These are phyloP conservation scores for Eustoma russellianum DNA, from an alignment of 257 asterid species.

Conservation along the genomic window DNA sequence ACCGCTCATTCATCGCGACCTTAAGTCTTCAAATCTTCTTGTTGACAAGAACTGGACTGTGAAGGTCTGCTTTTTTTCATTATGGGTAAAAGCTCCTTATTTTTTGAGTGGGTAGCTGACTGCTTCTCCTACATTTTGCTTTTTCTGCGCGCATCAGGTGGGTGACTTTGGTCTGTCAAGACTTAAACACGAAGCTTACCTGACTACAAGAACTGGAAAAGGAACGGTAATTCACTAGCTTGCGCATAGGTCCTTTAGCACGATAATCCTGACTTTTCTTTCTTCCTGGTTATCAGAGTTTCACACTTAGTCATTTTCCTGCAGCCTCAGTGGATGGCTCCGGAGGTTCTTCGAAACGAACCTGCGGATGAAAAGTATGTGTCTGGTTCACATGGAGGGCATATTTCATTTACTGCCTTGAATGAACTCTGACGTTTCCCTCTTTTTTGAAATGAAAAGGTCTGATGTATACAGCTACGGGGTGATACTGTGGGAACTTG, in stretches of 20 bases:
- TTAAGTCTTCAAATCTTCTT: slow-evolving; percentile 93
- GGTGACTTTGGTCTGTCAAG: slow-evolving; percentile 96
- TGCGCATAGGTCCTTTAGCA: slow-evolving; percentile 7
- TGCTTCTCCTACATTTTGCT: neutral
- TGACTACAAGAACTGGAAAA: slow-evolving; percentile 70
- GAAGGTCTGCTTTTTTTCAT: slow-evolving; percentile 41
- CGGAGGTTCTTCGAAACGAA: slow-evolving; percentile 95
- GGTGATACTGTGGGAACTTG: slow-evolving; percentile 91
- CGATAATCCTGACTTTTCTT: too few relatives aligned
- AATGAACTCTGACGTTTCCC: slow-evolving; percentile 9
- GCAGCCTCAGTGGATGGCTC: slow-evolving; percentile 99
- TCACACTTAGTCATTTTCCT: slow-evolving; percentile 13
- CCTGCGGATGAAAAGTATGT: slow-evolving; percentile 80
- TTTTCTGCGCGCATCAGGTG: slow-evolving; percentile 34
- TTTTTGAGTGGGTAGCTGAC: neutral
- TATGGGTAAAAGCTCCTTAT: neutral
- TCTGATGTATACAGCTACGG: slow-evolving; percentile 85
- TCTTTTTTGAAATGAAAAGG: slow-evolving; percentile 41
- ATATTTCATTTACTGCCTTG: neutral
- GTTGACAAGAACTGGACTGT: slow-evolving; percentile 95
- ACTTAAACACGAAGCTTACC: slow-evolving; percentile 69
- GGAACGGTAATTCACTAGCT: slow-evolving; percentile 67
- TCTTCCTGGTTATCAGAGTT: too few relatives aligned
- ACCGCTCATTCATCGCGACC: slow-evolving; percentile 83
- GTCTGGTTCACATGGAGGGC: too few relatives aligned